Base-by-base conservation (phyloP, 257 asterid species). In the Fraxinus americana region DNA sequence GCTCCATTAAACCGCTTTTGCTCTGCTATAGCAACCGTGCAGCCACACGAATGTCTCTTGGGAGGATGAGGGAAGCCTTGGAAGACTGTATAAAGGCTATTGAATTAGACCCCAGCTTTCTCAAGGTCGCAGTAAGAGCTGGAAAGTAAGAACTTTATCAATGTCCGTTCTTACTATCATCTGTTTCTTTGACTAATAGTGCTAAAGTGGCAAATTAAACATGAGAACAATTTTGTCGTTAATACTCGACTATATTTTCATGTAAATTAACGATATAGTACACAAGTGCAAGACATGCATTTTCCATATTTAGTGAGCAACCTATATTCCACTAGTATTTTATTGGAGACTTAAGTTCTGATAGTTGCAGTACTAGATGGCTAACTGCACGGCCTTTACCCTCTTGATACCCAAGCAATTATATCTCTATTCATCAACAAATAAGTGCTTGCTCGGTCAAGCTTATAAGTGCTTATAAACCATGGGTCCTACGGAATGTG, bases 11-110 rank as follows among this genome's bases (percentile, higher is more conserved):
- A 74, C 91, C 97, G 65, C 89, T 90, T 73, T 78, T 91, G 79
- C 87, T 96, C 70, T 96, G 98, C 90, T 96, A 96, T 82, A 91
- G 98, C 90, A 96, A 96, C 77, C 96, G 98, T 63, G 99, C 99
- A 76, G 99, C 99, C 57, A 87, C 98, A 14, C 94, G 94, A 75
- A 92, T 95, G 98, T 86, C 91, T 50, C 92, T 93, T 80, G 88
- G 89, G 78, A 89, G 97, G 86, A 83, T 93, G 87, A 87, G 96
- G 78, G 98, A 93, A 84, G 99, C 99, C 74, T 82, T 95, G 84
- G 88, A 77, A 67, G 99, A 95, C 80, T 95, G 99, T 87, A 81
- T 79, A 82, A 85, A 73, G 77, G 99, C 97, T 70, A 86, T 91
- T 82, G 87, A 86, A 50, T 76, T 92, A 54, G 97, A 96, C 45